Base-by-base conservation (phyloP, 1,284 basidiomycete species). In the Salmacisia buchloeana region DNA sequence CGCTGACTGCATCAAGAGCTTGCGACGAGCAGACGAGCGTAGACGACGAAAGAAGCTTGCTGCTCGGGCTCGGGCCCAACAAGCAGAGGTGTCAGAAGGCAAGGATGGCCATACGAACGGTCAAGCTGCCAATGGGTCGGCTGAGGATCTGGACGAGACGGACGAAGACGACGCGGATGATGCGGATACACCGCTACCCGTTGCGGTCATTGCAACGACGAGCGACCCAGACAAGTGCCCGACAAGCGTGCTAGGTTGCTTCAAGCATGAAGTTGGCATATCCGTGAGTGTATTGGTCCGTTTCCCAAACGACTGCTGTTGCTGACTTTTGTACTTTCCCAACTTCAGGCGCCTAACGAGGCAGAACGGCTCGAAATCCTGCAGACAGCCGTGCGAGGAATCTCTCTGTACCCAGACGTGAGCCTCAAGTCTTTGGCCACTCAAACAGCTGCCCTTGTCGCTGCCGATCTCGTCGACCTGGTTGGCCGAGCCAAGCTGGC, bases 381-480 rank as follows among this genome's bases (percentile, higher is more conserved):
- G 18, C n/a, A 41, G 15, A 45, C 39, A 5, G 58, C 58, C 2
- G 80, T 91, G 4, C 66, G 76, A 1, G 80, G 81, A 3, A 79
- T 81, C 31, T 67, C 77, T 0, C 76, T 94, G 29, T 86, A 88
- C 0, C 85, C 89, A 0, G 96, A 98, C 80, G 88, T 96, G 0
- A 89, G 88, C 12, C 69, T 94, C 29, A 81, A 82, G 52, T 81
- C 82, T 15, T 77, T 98, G 3, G 92, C 96, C 2, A 86, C 86
- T 3, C 91, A 96, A 78, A 96, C 94, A 2, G 96, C 96, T 7
- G 93, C 93, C 1, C 83, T 99, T 10, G 87, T 93, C 38, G 90
- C 92, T 1, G 86, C 84, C 12, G 94, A 98, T 80, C 83, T 98
- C 3, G 84, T 83, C 12, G 85, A 89, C 69, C 83, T 98, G 1